Evolutionary conservation across 495 filamentous ascomycete genomes (phyloP).

Genomic region (Penicillium paxilli): DNA sequence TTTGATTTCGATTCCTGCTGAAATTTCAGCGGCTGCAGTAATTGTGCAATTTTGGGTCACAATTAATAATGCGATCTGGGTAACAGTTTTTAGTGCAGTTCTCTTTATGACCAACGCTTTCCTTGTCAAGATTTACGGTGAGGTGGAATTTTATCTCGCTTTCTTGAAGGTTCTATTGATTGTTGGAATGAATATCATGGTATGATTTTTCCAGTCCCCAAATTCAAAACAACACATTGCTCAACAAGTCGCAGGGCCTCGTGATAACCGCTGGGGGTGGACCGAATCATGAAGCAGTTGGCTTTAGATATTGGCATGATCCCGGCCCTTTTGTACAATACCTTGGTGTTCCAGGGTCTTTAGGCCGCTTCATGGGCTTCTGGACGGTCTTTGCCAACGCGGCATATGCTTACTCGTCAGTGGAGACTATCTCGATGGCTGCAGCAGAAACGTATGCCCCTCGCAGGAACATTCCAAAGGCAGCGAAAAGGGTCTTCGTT

Average conservation of each 20-base stretch:
- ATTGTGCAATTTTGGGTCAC: constrained; percentile 48
- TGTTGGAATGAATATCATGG: constrained; percentile 47
- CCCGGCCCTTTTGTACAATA: constrained; percentile 21
- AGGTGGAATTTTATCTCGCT: constrained; percentile 42
- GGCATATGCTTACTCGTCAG: constrained; percentile 72
- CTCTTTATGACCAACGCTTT: constrained; percentile 43
- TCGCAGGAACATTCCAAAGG: constrained; percentile 66
- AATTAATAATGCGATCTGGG: constrained; percentile 36
- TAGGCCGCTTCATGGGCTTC: constrained; percentile 61
- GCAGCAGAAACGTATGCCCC: constrained; percentile 67
- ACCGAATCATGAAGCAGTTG: constrained; percentile 12
- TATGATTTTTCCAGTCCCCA: background rate
- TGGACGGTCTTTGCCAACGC: constrained; percentile 70
- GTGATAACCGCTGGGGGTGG: constrained; percentile 38
- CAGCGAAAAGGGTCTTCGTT: constrained; percentile 73
- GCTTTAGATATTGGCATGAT: constrained; percentile 17
- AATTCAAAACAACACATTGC: background rate
- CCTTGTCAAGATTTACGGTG: constrained; percentile 42
- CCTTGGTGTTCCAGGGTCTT: constrained; percentile 16
- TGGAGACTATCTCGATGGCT: constrained; percentile 61
- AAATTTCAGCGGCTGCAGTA: constrained; percentile 42
- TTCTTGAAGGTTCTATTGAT: constrained; percentile 42
- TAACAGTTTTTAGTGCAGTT: constrained; percentile 42
- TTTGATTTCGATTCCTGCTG: constrained; percentile 36
- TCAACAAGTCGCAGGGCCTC: constrained; percentile 18